phyloP scores from a whole-genome alignment of 2,329 filamentous ascomycete genomes.

The Arachnomyces sp. region DNA sequence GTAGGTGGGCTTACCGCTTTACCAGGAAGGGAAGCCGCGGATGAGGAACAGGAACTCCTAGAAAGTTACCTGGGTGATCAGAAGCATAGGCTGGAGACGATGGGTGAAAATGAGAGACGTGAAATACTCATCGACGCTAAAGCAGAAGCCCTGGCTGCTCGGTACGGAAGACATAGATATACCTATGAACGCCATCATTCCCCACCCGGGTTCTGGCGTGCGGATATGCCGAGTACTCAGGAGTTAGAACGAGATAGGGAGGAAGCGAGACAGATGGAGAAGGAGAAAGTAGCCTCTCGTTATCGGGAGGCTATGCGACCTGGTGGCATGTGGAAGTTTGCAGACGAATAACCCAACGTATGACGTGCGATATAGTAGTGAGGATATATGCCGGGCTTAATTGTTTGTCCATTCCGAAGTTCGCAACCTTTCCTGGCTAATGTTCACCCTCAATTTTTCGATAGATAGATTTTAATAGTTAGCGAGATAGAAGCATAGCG shows the following conservation, averaged over 20 bases:
- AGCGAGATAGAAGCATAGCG: no score
- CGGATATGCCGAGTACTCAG: constrained; percentile 84
- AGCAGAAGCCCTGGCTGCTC: constrained; percentile 62
- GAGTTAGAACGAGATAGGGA: constrained; percentile 59
- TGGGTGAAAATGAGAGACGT: constrained; percentile 54
- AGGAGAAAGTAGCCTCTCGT: constrained; percentile 59
- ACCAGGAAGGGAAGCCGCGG: constrained; percentile 27
- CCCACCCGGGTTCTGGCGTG: constrained; percentile 83
- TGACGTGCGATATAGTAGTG: no score
- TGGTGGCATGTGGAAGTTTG: constrained; percentile 70
- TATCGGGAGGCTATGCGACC: constrained; percentile 73
- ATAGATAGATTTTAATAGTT: no score
- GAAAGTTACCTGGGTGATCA: constrained; percentile 49
- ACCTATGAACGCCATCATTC: constrained; percentile 61
- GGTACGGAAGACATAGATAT: constrained; percentile 68
- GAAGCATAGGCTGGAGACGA: constrained; percentile 29
- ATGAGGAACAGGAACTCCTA: constrained; percentile 24
- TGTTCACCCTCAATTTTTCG: not conserved
- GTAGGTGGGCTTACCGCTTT: constrained; percentile 22
- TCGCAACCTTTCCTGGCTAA: constrained; percentile 3
- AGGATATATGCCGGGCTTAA: no score
- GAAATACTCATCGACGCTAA: constrained; percentile 68
- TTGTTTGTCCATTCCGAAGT: constrained; percentile 18
- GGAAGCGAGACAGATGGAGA: constrained; percentile 56
- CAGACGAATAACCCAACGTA: constrained; percentile 55